Evolutionary conservation across 768 basidiomycete genomes (phyloP).

Genomic region (Mycena alexandri): DNA sequence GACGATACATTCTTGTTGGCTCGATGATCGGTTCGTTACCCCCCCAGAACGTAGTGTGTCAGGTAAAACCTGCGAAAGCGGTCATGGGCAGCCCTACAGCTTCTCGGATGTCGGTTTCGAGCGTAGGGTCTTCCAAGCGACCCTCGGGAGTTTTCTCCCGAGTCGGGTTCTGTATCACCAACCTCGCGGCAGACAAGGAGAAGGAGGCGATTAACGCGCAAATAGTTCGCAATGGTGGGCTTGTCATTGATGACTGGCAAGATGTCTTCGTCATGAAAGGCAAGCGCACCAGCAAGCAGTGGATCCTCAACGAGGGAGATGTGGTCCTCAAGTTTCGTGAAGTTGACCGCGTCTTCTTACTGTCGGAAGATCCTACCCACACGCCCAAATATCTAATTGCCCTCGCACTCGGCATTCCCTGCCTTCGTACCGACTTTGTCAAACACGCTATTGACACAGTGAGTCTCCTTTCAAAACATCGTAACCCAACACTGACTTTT

Average conservation of each 20-base stretch:
- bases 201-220: constrained; percentile 57
- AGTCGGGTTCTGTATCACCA: constrained; percentile 25
- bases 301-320: constrained; percentile 64
- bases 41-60: constrained; percentile 58
- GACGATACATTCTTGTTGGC: constrained; percentile 66
- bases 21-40: constrained; percentile 63
- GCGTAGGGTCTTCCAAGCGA: constrained; percentile 52
- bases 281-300: constrained; percentile 58
- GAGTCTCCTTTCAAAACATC: constrained; percentile 36
- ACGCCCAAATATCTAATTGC: constrained; percentile 88
- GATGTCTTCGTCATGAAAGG: constrained; percentile 70
- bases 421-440: constrained; percentile 73
- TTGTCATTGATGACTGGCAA: constrained; percentile 73
- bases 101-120: constrained; percentile 58
- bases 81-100: constrained; percentile 59
- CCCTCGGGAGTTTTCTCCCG: constrained; percentile 43
- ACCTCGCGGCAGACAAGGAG: constrained; percentile 43
- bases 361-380: constrained; percentile 74
- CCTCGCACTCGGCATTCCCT: constrained; percentile 89
- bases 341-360: constrained; percentile 70
- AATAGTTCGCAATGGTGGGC: constrained; percentile 67
- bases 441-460: constrained; percentile 51
- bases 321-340: constrained; percentile 57
- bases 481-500: constrained; percentile 8
- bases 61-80: constrained; percentile 50